phyloP scores from a whole-genome alignment of 257 asterid species.

The Solanum commersonii region DNA sequence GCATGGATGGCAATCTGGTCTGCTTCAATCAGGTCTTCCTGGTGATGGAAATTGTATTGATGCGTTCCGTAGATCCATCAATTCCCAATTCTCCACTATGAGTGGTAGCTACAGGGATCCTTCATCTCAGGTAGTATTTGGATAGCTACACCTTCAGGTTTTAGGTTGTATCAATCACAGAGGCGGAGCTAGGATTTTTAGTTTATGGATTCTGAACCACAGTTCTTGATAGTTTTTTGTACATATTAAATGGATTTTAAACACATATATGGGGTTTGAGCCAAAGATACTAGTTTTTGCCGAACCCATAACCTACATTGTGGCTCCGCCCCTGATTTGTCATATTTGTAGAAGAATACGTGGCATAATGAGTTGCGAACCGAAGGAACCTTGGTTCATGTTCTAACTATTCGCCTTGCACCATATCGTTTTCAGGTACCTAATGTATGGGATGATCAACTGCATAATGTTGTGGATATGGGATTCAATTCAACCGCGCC shows the following conservation, averaged over 20 bases:
- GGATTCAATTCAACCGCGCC: constrained; percentile 47
- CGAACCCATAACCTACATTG: background rate
- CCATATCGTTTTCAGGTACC: background rate
- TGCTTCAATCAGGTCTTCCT: constrained; percentile 40
- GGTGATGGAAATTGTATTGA: constrained; percentile 35
- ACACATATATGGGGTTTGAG: background rate
- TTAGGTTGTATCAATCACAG: background rate
- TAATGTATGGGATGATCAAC: background rate
- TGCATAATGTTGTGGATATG: constrained; percentile 10
- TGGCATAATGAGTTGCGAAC: background rate
- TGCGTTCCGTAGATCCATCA: constrained; percentile 36
- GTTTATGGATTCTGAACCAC: background rate
- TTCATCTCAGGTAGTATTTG: background rate
- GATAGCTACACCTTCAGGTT: background rate
- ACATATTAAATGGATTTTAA: background rate
- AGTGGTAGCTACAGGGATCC: constrained; percentile 17
- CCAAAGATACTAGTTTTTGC: background rate
- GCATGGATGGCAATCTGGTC: constrained; percentile 45
- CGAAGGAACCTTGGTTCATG: background rate
- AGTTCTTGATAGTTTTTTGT: background rate
- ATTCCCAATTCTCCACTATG: constrained; percentile 24
- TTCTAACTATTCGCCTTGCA: background rate
- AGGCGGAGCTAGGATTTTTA: background rate
- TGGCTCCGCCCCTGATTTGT: background rate
- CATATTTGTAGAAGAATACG: background rate